Percentiles rank a stretch among this genome's conserved stretches.
Conservation (phyloP, 805 yeast species). For the Schwanniomyces polymorphus region DNA sequence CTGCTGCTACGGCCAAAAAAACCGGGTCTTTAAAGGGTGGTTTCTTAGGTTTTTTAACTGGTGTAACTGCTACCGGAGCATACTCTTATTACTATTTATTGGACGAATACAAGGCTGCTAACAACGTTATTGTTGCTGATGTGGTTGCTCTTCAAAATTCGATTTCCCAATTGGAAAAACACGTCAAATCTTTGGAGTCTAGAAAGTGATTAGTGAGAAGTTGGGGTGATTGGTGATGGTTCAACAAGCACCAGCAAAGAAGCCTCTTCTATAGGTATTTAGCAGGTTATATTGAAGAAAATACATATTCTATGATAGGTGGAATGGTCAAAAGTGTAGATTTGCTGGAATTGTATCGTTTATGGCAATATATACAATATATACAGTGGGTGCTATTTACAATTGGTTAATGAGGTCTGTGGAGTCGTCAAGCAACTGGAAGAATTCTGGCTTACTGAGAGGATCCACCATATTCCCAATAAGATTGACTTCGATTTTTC, state of each 20-base stretch:
- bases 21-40: constrained; percentile 48
- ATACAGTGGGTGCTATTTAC: not conserved
- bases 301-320: not conserved
- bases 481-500: constrained; percentile 48
- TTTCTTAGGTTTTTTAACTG: constrained; percentile 75
- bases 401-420: constrained; percentile 3
- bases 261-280: not conserved
- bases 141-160: constrained; percentile 69
- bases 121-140: constrained; percentile 72
- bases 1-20: constrained; percentile 27
- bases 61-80: constrained; percentile 71
- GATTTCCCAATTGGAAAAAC: constrained; percentile 65
- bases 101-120: constrained; percentile 75
- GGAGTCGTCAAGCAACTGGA: constrained; percentile 23
- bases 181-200: constrained; percentile 54
- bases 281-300: not conserved
- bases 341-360: not conserved
- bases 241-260: too few relatives aligned
- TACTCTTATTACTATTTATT: constrained; percentile 76
- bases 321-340: not conserved
- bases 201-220: constrained; percentile 6
- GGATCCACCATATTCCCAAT: constrained; percentile 33
- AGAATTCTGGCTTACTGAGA: constrained; percentile 19
- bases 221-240: not conserved
- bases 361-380: not conserved